Evolutionary conservation across 139 green algal species (phyloP).

Genomic region (Diplosphaera chodatii): DNA sequence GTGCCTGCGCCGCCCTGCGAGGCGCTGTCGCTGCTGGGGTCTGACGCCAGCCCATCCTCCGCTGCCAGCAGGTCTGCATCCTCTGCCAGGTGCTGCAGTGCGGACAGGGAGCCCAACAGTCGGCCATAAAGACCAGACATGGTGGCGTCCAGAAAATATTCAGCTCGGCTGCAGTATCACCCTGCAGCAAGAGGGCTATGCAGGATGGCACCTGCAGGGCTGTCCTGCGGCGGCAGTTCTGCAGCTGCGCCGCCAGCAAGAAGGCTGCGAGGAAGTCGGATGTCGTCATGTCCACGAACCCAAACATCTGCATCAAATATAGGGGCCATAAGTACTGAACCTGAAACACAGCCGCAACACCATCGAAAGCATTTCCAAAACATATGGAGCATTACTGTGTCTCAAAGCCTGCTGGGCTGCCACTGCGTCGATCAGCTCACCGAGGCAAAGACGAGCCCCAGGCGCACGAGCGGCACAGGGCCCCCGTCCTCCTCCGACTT

Average conservation of each 20-base stretch:
- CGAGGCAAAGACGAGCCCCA: not conserved
- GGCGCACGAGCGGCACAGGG: not conserved
- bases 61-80: not conserved
- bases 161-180: too few species aligned
- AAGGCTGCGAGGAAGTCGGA: constrained; percentile 44
- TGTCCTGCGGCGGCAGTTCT: constrained; percentile 16
- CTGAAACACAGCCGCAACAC: not conserved
- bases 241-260: constrained; percentile 25
- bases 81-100: not conserved
- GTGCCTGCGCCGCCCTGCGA: too few species aligned
- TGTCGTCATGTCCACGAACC: constrained; percentile 37
- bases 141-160: too few species aligned
- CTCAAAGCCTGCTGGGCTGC: too few species aligned
- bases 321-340: too few species aligned
- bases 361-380: too few species aligned
- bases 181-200: too few species aligned
- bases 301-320: constrained; percentile 36
- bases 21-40: too few species aligned
- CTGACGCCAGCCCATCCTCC: not conserved
- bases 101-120: too few species aligned
- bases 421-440: too few species aligned
- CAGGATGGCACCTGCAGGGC: constrained; percentile 20
- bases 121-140: too few species aligned
- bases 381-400: too few species aligned
- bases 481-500: not conserved